Base-by-base conservation (phyloP, 345 rosid species). In the Streptanthus diversifolius region DNA sequence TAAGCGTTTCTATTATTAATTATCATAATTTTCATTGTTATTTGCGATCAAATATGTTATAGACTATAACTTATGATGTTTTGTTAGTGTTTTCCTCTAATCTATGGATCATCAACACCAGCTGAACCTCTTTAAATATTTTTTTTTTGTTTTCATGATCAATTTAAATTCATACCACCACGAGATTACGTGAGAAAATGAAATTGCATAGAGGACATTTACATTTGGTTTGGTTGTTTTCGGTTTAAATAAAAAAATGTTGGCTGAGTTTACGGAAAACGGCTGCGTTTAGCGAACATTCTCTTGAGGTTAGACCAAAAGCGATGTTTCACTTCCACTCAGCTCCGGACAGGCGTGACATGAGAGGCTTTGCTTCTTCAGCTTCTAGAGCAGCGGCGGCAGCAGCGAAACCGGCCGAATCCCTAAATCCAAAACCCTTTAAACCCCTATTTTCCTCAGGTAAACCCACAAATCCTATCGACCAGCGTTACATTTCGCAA, bases 341-440 rank as follows among this genome's bases (percentile, higher is more conserved):
- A 32, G 63, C 24, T 60, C 64, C 51, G 66, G 1, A 39, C 29
- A 25, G 44, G 9, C 24, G 25, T 75, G 86, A 68, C 77, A 87
- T 87, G 91, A 84, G 82, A 83, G 81, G 78, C 75, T 62, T 84
- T 79, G 74, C 92, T 72, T 76, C 86, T 53, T 52, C 77, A 12
- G 81, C 85, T 78, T 69, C 82, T 7, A 84, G 86, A 82, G 73
- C 73, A 59, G 68, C 78, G 18, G 15, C 47, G 4, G 70, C 5
- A 21, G 10, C 51, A 8, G 55, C 11, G 11, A 74, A 63, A 74
- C 52, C 73, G 73, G 17, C 47, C 9, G 66, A 44, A 57, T 1
- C 18, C 63, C 72, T 61, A 21, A 44, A 65, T 4, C 32, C 29
- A 1, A 56, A 48, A 17, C 66, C 24, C 63, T 58, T 77, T 8